Percentiles rank a stretch among this genome's conserved stretches.
Conservation (phyloP, 106 monocot genomes). For the Allium cepa region DNA sequence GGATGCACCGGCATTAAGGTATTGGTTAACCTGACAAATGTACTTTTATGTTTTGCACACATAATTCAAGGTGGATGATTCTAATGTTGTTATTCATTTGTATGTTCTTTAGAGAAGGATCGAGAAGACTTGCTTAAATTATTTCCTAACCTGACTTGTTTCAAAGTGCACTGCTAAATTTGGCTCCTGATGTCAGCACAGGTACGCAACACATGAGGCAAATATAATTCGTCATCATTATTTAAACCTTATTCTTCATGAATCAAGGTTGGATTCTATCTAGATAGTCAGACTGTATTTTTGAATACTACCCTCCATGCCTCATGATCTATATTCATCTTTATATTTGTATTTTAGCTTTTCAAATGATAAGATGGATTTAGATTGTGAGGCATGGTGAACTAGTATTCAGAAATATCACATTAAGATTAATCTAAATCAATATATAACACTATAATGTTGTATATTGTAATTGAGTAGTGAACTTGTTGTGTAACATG, state of each 20-base stretch:
- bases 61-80: not conserved
- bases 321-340: not conserved
- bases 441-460: too few relatives aligned
- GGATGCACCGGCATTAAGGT: slow-evolving; percentile 94
- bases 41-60: not conserved
- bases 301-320: not conserved
- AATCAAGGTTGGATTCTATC: slow-evolving; percentile 24
- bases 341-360: not conserved
- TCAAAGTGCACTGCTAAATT: slow-evolving; percentile 85
- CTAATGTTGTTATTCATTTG: slow-evolving; percentile 15
- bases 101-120: slow-evolving; percentile 43
- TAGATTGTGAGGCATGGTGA: too few relatives aligned
- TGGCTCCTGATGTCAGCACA: slow-evolving; percentile 1
- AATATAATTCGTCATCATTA: too few relatives aligned
- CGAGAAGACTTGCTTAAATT: slow-evolving; percentile 53
- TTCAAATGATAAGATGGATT: too few relatives aligned
- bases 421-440: too few relatives aligned
- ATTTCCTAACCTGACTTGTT: slow-evolving; percentile 62
- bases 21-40: not conserved
- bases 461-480: too few relatives aligned
- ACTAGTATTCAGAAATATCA: not conserved
- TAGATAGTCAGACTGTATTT: not conserved
- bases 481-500: too few relatives aligned
- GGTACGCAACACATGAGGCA: too few relatives aligned
- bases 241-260: too few relatives aligned